These are phyloP conservation scores for Protomyces macrosporus DNA, from an alignment of 1,139 yeast species.

Conservation along the genomic window DNA sequence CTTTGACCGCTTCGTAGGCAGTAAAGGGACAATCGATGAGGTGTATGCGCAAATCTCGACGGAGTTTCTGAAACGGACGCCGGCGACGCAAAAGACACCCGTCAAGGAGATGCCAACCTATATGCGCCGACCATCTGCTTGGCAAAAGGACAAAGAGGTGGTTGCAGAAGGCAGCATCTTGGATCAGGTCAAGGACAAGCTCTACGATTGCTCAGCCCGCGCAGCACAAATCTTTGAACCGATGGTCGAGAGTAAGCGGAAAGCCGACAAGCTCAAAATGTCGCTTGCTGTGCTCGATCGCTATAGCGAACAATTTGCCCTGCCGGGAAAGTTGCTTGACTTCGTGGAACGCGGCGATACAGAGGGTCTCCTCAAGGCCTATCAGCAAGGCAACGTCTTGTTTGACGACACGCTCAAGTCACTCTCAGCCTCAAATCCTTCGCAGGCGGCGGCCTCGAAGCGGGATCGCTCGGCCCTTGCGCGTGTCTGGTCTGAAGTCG, in stretches of 20 bases:
- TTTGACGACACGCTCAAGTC: slow-evolving; percentile 32
- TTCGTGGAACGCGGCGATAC: slow-evolving; percentile 57
- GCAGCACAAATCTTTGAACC: slow-evolving; percentile 72
- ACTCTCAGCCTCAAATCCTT: neutral
- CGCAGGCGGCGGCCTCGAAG: slow-evolving; percentile 19
- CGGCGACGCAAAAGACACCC: neutral
- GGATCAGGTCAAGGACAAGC: slow-evolving; percentile 34
- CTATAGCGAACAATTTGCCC: slow-evolving; percentile 61
- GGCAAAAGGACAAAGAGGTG: slow-evolving; percentile 33
- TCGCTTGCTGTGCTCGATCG: slow-evolving; percentile 60
- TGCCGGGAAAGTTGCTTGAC: slow-evolving; percentile 58
- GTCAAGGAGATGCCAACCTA: neutral
- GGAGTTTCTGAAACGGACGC: slow-evolving; percentile 33
- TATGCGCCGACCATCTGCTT: neutral
- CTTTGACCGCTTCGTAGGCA: slow-evolving; percentile 66
- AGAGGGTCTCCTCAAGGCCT: slow-evolving; percentile 64
- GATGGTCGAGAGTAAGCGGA: slow-evolving; percentile 57
- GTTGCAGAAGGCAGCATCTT: slow-evolving; percentile 42
- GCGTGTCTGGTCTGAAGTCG: slow-evolving; percentile 64
- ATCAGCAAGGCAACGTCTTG: slow-evolving; percentile 51
- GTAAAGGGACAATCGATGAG: slow-evolving; percentile 62
- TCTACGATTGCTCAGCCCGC: slow-evolving; percentile 38
- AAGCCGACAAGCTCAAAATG: slow-evolving; percentile 54
- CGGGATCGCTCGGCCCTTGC: slow-evolving; percentile 39
- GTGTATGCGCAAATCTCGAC: slow-evolving; percentile 46